Evolutionary conservation across 2,329 filamentous ascomycete genomes (phyloP).

Genomic region (Penicillium sp.): DNA sequence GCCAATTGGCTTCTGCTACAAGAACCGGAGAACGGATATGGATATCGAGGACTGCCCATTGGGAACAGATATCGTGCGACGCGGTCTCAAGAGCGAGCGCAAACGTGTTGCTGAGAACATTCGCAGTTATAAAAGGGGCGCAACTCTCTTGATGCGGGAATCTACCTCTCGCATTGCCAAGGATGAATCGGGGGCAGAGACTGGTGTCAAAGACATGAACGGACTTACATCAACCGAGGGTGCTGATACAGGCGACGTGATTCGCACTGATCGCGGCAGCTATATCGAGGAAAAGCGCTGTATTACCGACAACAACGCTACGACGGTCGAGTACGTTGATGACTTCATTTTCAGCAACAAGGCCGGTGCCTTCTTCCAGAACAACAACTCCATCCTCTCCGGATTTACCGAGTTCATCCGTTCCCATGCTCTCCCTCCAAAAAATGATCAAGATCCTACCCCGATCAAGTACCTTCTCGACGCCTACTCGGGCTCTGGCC

Average conservation of each 20-base stretch:
- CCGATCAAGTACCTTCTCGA: constrained; percentile 87
- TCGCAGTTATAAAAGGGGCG: constrained; percentile 75
- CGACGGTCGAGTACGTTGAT: constrained; percentile 85
- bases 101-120: constrained; percentile 74
- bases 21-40: constrained; percentile 77
- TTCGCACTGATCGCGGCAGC: constrained; percentile 62
- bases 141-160: constrained; percentile 88
- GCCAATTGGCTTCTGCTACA: constrained; percentile 87
- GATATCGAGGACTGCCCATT: constrained; percentile 99
- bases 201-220: constrained; percentile 28
- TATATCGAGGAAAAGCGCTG: constrained; percentile 84
- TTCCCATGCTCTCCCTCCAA: constrained; percentile 70
- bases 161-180: constrained; percentile 68
- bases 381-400: constrained; percentile 97
- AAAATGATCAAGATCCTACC: constrained; percentile 40
- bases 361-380: constrained; percentile 96
- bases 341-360: constrained; percentile 86
- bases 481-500: constrained; percentile 94
- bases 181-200: constrained; percentile 27
- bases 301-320: constrained; percentile 83
- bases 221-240: constrained; percentile 37
- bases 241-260: constrained; percentile 50
- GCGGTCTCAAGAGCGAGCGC: constrained; percentile 80
- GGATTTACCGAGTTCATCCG: constrained; percentile 87
- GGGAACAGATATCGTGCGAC: constrained; percentile 81